Conservation (phyloP, 176 grass and related monocot genomes). For the Bonia amplexicaulis region DNA sequence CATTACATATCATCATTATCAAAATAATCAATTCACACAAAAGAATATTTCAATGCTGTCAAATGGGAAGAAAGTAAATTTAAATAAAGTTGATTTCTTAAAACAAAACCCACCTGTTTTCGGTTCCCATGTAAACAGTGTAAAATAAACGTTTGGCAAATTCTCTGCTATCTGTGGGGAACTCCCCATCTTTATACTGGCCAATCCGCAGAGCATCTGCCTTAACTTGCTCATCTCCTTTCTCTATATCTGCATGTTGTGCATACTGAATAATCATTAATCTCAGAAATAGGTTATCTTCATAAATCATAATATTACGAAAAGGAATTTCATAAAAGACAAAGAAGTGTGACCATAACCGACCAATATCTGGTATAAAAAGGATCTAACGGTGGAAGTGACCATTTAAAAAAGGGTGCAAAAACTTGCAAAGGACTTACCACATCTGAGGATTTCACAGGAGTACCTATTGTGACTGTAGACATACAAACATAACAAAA, state of each 20-base stretch:
- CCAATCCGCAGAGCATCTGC: constrained; percentile 79
- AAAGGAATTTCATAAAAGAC: not conserved
- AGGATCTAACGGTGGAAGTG: not conserved
- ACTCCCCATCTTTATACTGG: constrained; percentile 82
- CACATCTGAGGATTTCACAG: not conserved
- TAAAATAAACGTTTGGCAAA: constrained; percentile 84
- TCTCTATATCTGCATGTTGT: constrained; percentile 75
- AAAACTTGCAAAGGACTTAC: not conserved
- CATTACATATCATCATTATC: constrained; percentile 6
- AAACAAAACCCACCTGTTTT: constrained; percentile 64
- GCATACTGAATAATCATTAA: not conserved
- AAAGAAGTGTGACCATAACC: not conserved
- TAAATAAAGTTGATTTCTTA: constrained; percentile 4
- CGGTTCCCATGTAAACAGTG: constrained; percentile 95
- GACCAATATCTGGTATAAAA: not conserved
- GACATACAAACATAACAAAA: too few relatives aligned
- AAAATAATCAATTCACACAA: not conserved
- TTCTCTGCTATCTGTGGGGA: constrained; percentile 69
- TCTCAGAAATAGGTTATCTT: not conserved
- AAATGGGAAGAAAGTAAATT: not conserved
- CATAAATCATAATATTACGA: not conserved
- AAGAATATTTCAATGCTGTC: not conserved
- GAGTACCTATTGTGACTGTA: not conserved
- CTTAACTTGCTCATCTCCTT: constrained; percentile 95
- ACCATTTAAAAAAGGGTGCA: not conserved